Percentiles rank a stretch among this genome's conserved stretches.
These are phyloP conservation scores for Arthrobotrys sinensis DNA, from an alignment of 2,329 filamentous ascomycete genomes.

Conservation along the genomic window DNA sequence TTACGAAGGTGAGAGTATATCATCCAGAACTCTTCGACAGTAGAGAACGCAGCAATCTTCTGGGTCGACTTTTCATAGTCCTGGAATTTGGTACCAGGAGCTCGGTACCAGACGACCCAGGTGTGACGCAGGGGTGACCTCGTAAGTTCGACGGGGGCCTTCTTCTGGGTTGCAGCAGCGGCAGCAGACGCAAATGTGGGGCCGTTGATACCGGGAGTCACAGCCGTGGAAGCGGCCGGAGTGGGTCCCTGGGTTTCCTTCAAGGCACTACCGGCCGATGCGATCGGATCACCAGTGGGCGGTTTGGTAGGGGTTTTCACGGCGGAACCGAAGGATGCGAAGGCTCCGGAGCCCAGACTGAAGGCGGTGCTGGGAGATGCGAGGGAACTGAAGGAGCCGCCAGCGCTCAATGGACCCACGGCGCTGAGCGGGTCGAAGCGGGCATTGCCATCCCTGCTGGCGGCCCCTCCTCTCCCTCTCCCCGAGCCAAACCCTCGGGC, in stretches of 20 bases:
- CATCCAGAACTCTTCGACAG: slow-evolving; percentile 90
- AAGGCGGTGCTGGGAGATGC: slow-evolving; percentile 80
- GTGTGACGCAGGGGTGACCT: slow-evolving; percentile 77
- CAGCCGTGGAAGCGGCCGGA: slow-evolving; percentile 67
- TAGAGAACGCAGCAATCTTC: slow-evolving; percentile 83
- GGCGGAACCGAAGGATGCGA: slow-evolving; percentile 83
- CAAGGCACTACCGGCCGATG: slow-evolving; percentile 5
- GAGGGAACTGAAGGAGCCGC: slow-evolving; percentile 70
- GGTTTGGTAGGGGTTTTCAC: slow-evolving; percentile 78
- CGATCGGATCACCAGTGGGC: slow-evolving; percentile 40
- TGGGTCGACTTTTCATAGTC: slow-evolving; percentile 98
- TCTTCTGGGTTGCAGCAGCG: slow-evolving; percentile 65
- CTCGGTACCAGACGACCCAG: slow-evolving; percentile 98
- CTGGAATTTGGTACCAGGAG: slow-evolving; percentile 95
- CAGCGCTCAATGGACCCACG: slow-evolving; percentile 50
- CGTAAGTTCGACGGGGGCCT: slow-evolving; percentile 69
- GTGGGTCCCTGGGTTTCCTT: slow-evolving; percentile 78
- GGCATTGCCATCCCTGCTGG: slow-evolving; percentile 50
- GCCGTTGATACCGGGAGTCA: slow-evolving; percentile 65
- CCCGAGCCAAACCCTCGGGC: slow-evolving; percentile 51
- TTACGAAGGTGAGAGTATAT: slow-evolving; percentile 91
- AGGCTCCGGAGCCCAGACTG: slow-evolving; percentile 92
- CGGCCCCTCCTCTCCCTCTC: slow-evolving; percentile 38
- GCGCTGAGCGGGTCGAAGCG: slow-evolving; percentile 57
- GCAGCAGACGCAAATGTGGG: slow-evolving; percentile 67